phyloP scores from a whole-genome alignment of 179 eudicot genomes.

The Silene vulgaris region DNA sequence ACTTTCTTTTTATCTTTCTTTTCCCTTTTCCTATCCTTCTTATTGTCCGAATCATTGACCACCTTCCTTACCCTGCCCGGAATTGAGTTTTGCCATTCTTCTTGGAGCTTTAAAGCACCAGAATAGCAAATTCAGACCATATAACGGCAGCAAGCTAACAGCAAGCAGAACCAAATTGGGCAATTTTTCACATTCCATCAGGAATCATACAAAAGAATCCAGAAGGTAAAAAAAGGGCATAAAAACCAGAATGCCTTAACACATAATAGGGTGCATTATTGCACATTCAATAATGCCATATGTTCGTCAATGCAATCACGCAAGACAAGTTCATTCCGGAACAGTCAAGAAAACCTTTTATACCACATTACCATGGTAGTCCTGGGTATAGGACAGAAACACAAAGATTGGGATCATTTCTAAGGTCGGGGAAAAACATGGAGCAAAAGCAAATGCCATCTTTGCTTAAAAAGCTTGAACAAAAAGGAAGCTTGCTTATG shows the following conservation, averaged over 20 bases:
- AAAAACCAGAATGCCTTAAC: conserved; percentile 15
- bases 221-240: background rate
- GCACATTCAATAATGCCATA: too few species aligned
- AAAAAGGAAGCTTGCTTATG: background rate
- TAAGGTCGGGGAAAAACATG: background rate
- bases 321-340: background rate
- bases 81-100: conserved; percentile 39
- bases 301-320: background rate
- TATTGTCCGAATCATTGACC: conserved; percentile 25
- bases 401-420: background rate
- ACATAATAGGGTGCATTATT: conserved; percentile 10
- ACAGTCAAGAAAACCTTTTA: conserved; percentile 2
- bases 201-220: conserved; percentile 15
- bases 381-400: too few species aligned
- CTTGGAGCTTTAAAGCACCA: conserved; percentile 91
- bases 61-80: conserved; percentile 23
- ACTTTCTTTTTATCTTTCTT: conserved; percentile 26
- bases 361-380: too few species aligned
- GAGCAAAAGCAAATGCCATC: too few species aligned
- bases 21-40: conserved; percentile 20
- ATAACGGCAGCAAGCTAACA: conserved; percentile 28
- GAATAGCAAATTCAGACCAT: conserved; percentile 48
- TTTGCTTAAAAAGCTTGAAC: background rate
- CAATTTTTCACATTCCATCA: conserved; percentile 15
- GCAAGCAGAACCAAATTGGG: conserved; percentile 28